Conservation (phyloP, 225 moss, liverwort and hornwort genomes). For the Physcomitrium patens region DNA sequence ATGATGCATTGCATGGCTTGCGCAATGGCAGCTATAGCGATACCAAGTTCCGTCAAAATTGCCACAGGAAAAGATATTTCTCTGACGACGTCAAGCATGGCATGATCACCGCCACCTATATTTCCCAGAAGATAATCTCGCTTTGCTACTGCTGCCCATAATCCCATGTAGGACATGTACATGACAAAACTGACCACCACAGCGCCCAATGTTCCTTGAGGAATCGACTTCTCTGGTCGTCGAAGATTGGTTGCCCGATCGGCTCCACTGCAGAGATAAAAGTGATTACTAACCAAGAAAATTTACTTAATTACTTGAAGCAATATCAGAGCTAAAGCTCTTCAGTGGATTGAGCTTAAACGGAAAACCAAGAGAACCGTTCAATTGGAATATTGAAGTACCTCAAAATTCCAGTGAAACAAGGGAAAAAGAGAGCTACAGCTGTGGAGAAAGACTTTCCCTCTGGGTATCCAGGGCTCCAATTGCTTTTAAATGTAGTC, state of each 20-base stretch:
- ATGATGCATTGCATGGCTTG: slow-evolving; percentile 98
- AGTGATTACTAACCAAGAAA: too few species aligned
- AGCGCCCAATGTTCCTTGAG: slow-evolving; percentile 88
- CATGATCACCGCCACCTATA: slow-evolving; percentile 56
- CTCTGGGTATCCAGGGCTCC: slow-evolving; percentile 77
- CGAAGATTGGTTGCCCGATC: slow-evolving; percentile 90
- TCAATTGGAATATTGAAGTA: background rate
- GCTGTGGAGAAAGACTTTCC: slow-evolving; percentile 88
- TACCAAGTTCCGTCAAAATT: slow-evolving; percentile 91
- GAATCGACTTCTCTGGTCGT: slow-evolving; percentile 83
- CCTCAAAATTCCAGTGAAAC: slow-evolving; percentile 97
- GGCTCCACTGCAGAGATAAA: slow-evolving; percentile 68
- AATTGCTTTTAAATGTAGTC: slow-evolving; percentile 90
- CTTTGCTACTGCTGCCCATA: slow-evolving; percentile 92
- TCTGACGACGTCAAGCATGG: slow-evolving; percentile 68
- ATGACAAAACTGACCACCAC: slow-evolving; percentile 78
- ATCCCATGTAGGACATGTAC: slow-evolving; percentile 93
- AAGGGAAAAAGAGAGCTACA: slow-evolving; percentile 94
- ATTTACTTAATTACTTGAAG: too few species aligned
- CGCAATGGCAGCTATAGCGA: slow-evolving; percentile 83
- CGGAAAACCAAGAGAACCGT: too few species aligned
- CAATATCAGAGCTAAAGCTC: too few species aligned
- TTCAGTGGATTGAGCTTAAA: too few species aligned
- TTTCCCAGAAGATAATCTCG: slow-evolving; percentile 84
- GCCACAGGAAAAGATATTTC: slow-evolving; percentile 83